Evolutionary conservation across 176 grass and related monocot species (phyloP), one percentile per base, ranked within the genome.

Genomic region (Avena atlantica): DNA sequence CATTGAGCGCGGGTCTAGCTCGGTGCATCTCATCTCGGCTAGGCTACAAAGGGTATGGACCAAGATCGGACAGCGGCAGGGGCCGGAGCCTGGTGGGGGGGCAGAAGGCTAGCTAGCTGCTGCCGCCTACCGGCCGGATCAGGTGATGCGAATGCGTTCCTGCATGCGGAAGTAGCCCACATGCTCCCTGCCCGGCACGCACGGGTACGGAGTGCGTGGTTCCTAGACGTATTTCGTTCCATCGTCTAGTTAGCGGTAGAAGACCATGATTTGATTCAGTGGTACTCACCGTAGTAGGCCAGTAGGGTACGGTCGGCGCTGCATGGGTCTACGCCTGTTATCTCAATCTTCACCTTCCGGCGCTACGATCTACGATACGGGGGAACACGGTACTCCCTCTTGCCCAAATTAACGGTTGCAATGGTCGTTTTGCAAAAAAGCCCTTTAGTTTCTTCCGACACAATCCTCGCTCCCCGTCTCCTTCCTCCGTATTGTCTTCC

Each of bases 1-100:
- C 27, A 8, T 53, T 74, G 63, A 31, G 1, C 4, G 42, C 37
- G 40, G 17, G 4, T 6, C 9, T 12, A 40, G 48, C 27, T 27
- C 15, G 51, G 45, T 65, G 72, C 73, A 5, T 72, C 64, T 78
- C 84, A 78, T 52, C 82, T 79, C 64, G 64, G 79, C 89, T 82
- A 82, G 15, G 60, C 25, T 56, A 81, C 88, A 86, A 82, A 70
- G 19, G 24, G 58, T 20, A 49, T 56, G 61, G 61, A 64, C 68
- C 69, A 29, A 29, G 67, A 2, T 21, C 37, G 17, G 44, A 4
- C 68, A 4, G 67, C 17, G 67, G 67, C 34, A 17, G 66, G 66
- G 59, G 20, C 21, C 20, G 8, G 67, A 16, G 59, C 7, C 21
- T 19, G 57, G 36, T 4, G 4, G 36, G 37, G 5, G 40, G 40